Percentiles rank a stretch among this genome's conserved stretches.
These are phyloP conservation scores for Sporothrix humicola DNA, from an alignment of 2,329 filamentous ascomycete genomes.

Conservation along the genomic window DNA sequence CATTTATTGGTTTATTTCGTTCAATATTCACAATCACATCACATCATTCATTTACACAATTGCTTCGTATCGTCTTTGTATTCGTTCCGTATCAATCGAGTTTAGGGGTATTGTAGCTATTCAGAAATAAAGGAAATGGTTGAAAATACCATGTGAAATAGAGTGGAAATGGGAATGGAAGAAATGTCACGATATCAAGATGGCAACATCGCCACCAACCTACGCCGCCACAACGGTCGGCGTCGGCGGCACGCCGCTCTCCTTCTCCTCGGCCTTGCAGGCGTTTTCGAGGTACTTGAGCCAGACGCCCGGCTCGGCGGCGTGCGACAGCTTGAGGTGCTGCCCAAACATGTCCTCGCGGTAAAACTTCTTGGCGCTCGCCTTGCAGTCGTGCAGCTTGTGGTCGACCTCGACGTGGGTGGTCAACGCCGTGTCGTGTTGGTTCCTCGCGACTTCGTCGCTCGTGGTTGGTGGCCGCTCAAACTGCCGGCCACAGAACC, in stretches of 20 bases:
- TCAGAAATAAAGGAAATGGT: background rate
- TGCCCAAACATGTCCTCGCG: conserved; percentile 40
- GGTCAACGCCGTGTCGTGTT: background rate
- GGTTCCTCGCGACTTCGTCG: background rate
- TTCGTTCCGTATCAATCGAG: conserved; percentile 23
- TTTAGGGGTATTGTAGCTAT: conserved; percentile 24
- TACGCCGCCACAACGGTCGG: background rate
- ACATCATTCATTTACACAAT: background rate
- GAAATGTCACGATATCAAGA: background rate
- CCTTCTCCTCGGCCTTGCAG: conserved; percentile 38
- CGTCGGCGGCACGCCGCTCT: background rate
- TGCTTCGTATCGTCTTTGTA: conserved; percentile 4
- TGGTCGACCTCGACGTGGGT: conserved; percentile 37
- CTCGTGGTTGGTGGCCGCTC: background rate
- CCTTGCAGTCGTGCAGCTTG: conserved; percentile 38
- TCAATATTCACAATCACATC: background rate
- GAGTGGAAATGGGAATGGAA: background rate
- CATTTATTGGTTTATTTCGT: too few species aligned
- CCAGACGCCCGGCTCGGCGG: conserved; percentile 38
- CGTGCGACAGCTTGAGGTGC: conserved; percentile 39
- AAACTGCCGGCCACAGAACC: conserved; percentile 38
- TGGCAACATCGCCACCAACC: background rate
- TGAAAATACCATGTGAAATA: background rate
- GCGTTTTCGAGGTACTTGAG: conserved; percentile 39
- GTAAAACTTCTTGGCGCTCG: conserved; percentile 37